Conservation (phyloP, 257 asterid species). For the Fraxinus americana region DNA sequence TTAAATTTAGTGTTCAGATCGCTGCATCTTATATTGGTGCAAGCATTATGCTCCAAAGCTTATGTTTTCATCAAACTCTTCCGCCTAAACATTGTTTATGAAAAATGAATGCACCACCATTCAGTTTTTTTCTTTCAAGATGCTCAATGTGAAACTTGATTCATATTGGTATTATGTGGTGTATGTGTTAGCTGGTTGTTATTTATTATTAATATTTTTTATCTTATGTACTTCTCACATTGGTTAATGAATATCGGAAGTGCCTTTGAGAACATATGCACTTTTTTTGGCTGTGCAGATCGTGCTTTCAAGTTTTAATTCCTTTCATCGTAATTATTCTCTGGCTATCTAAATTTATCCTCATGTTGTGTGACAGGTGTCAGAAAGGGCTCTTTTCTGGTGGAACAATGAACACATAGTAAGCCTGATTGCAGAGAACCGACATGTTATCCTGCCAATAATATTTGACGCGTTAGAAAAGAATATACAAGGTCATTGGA, state of each 20-base stretch:
- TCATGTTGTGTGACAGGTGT: slow-evolving; percentile 58
- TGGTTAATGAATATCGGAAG: too few species aligned
- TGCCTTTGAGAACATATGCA: too few species aligned
- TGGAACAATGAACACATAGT: slow-evolving; percentile 97
- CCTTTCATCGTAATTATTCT: not conserved
- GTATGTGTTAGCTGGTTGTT: not conserved
- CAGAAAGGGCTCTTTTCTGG: slow-evolving; percentile 91
- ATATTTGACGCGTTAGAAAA: slow-evolving; percentile 76
- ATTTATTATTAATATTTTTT: not conserved
- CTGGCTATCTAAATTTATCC: slow-evolving; percentile 5
- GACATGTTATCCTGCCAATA: slow-evolving; percentile 70
- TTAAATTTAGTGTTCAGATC: not conserved
- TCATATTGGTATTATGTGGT: not conserved
- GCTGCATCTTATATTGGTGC: not conserved
- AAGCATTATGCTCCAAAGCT: slow-evolving; percentile 8
- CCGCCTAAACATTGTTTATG: not conserved
- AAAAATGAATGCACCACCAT: not conserved
- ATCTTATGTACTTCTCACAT: too few species aligned
- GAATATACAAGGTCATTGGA: slow-evolving; percentile 80
- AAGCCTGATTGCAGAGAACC: slow-evolving; percentile 73
- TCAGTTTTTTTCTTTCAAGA: not conserved
- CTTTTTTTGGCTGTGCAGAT: too few species aligned
- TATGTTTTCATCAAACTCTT: slow-evolving; percentile 13
- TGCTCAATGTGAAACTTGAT: not conserved
- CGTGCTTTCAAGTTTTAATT: not conserved